Percentiles rank a stretch among this genome's conserved stretches.
Conservation (phyloP, 371 early-diverging fungal genomes). For the Lichtheimia ramosa region DNA sequence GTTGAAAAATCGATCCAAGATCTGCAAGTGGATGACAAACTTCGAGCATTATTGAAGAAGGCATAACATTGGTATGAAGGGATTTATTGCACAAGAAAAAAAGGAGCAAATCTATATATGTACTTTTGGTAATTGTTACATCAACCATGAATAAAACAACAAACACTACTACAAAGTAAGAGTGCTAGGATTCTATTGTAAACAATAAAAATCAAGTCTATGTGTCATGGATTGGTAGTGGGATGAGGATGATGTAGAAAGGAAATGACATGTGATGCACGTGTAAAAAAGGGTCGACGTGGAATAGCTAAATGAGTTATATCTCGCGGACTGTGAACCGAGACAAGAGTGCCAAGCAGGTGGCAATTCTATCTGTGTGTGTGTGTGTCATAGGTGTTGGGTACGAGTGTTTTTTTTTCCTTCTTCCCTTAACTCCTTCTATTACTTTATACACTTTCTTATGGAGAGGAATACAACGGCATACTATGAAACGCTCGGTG, state of each 20-base stretch:
- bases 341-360: no score
- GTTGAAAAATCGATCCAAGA: conserved; percentile 29
- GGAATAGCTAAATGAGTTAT: no score
- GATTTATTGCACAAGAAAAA: conserved; percentile 6
- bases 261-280: no score
- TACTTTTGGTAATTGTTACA: neutral
- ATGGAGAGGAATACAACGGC: conserved; percentile 52
- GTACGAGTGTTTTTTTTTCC: neutral
- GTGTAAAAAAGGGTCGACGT: no score
- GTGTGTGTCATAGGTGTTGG: no score
- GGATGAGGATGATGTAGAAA: no score
- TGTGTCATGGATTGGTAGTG: no score
- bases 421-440: conserved; percentile 2
- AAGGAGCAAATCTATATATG: neutral
- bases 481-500: conserved; percentile 61
- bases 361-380: no score
- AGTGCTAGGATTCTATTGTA: no score
- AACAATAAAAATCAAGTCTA: no score
- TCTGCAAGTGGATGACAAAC: conserved; percentile 22
- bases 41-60: conserved; percentile 12
- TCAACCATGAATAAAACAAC: neutral
- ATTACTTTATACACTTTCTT: conserved; percentile 3
- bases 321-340: no score
- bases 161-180: no score
- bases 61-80: conserved; percentile 2